Conservation (phyloP, 176 grass and related monocot species). For the Oryza glaberrima region DNA sequence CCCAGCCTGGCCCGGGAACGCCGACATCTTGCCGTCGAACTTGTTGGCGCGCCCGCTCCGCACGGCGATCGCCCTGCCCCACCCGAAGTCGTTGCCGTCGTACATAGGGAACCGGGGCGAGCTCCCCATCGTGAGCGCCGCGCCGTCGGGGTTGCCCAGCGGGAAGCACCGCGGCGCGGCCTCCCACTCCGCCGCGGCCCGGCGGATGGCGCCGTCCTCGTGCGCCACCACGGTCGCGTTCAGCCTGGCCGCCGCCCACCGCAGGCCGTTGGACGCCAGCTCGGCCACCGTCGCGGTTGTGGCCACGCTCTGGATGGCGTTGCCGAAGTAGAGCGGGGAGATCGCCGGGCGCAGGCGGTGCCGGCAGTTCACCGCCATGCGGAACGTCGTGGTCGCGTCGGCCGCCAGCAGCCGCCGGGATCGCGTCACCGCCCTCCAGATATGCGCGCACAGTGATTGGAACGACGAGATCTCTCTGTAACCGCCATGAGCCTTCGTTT, state of each 20-base stretch:
- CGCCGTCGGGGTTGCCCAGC: constrained; percentile 90
- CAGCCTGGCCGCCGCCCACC: constrained; percentile 66
- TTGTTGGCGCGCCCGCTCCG: constrained; percentile 86
- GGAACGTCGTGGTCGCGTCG: constrained; percentile 64
- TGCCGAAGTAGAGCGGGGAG: constrained; percentile 79
- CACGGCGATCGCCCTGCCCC: constrained; percentile 76
- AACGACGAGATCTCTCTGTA: constrained; percentile 67
- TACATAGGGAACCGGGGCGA: constrained; percentile 95
- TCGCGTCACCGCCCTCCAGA: constrained; percentile 82
- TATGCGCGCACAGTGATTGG: constrained; percentile 78
- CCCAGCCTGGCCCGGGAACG: constrained; percentile 74
- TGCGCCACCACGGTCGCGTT: constrained; percentile 62
- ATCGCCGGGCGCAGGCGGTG: constrained; percentile 74
- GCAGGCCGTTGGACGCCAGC: constrained; percentile 51
- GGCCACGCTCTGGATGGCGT: constrained; percentile 89
- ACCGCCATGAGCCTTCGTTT: constrained; percentile 37
- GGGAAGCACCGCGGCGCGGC: constrained; percentile 82
- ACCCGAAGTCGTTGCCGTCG: constrained; percentile 92
- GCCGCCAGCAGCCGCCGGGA: constrained; percentile 50
- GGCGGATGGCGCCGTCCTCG: constrained; percentile 57
- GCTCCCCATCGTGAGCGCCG: constrained; percentile 89
- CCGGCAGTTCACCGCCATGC: constrained; percentile 95
- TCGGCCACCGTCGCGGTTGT: constrained; percentile 70
- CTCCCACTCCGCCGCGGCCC: constrained; percentile 74
- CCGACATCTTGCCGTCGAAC: constrained; percentile 96